Conservation (phyloP, 2,329 filamentous ascomycete genomes). For the Exophiala sp. region DNA sequence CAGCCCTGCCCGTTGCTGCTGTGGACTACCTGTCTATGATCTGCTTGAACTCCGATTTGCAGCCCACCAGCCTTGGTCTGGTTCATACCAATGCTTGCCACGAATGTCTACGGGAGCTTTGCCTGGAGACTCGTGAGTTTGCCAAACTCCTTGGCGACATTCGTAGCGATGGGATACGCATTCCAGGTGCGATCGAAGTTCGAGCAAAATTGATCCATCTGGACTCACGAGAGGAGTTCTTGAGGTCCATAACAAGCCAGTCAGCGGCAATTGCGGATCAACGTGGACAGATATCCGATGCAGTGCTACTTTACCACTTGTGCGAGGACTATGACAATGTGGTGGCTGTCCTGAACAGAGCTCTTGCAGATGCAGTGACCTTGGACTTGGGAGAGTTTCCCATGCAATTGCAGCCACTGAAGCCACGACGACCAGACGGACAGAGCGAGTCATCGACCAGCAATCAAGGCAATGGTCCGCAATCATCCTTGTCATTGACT, state of each 20-base stretch:
- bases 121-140: constrained; percentile 95
- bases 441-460: constrained; percentile 25
- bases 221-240: constrained; percentile 74
- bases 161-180: constrained; percentile 75
- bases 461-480: constrained; percentile 38
- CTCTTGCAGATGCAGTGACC: constrained; percentile 83
- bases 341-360: constrained; percentile 82
- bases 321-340: constrained; percentile 95
- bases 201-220: constrained; percentile 78
- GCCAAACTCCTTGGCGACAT: constrained; percentile 92
- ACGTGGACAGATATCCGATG: constrained; percentile 81
- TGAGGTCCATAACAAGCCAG: constrained; percentile 87
- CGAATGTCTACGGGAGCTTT: constrained; percentile 86
- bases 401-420: constrained; percentile 73
- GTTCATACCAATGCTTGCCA: constrained; percentile 81
- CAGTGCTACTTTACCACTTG: constrained; percentile 89
- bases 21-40: constrained; percentile 91
- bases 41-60: constrained; percentile 81
- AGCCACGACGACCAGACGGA: constrained; percentile 55
- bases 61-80: constrained; percentile 65
- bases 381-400: constrained; percentile 80
- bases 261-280: constrained; percentile 92
- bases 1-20: constrained; percentile 80
- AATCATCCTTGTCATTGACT: constrained; percentile 58
- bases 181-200: constrained; percentile 82